phyloP scores from a whole-genome alignment of 805 yeast genomes.

The Schwanniomyces polymorphus region DNA sequence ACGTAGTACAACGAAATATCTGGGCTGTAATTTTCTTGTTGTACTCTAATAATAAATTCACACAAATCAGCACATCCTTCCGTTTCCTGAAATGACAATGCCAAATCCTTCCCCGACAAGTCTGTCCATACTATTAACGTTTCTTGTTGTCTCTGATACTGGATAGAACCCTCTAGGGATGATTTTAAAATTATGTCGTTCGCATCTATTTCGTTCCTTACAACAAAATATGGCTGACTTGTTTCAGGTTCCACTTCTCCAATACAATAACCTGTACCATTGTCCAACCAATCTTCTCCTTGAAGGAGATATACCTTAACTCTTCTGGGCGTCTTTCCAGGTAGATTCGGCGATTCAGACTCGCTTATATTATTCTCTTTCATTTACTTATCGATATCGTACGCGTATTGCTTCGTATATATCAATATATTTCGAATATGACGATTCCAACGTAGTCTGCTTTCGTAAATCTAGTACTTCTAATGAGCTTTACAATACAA shows the following conservation, averaged over 20 bases:
- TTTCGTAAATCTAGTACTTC: neutral
- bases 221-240: constrained; percentile 60
- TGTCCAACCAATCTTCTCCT: constrained; percentile 85
- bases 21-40: constrained; percentile 54
- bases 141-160: constrained; percentile 92
- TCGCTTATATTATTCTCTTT: neutral
- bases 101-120: constrained; percentile 69
- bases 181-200: constrained; percentile 62
- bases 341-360: neutral
- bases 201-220: constrained; percentile 66
- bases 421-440: neutral
- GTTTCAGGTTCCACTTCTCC: constrained; percentile 55
- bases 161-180: constrained; percentile 68
- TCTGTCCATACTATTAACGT: constrained; percentile 95
- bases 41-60: constrained; percentile 72
- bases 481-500: neutral
- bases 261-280: constrained; percentile 87
- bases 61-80: constrained; percentile 85
- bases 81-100: constrained; percentile 88
- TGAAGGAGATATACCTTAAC: constrained; percentile 88
- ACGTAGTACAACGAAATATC: constrained; percentile 64
- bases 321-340: constrained; percentile 53
- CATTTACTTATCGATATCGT: neutral
- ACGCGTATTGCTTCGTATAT: neutral
- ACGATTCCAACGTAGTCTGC: neutral